phyloP scores from a whole-genome alignment of 495 filamentous ascomycete genomes.

The Annulohypoxylon bovei region DNA sequence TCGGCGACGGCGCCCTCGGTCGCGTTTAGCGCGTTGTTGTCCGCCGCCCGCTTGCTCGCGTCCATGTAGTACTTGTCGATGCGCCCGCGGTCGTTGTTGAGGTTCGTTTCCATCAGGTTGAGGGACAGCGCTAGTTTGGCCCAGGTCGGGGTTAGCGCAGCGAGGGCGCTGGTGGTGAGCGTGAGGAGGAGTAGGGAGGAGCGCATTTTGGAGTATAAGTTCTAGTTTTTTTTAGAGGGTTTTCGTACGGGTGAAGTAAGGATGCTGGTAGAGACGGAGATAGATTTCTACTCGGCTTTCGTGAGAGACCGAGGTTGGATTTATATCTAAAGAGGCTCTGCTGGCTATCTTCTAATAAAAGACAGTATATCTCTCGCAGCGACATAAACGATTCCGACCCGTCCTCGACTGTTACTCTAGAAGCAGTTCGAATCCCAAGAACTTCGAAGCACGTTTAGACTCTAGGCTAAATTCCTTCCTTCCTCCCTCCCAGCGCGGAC shows the following conservation, averaged over 20 bases:
- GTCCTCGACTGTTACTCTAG: background rate
- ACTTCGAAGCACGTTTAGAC: background rate
- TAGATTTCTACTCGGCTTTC: background rate
- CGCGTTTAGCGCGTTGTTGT: slow-evolving; percentile 7
- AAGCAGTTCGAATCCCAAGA: background rate
- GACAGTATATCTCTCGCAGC: background rate
- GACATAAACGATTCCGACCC: background rate
- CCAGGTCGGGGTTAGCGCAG: slow-evolving; percentile 2
- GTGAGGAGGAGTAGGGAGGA: background rate
- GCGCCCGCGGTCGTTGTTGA: slow-evolving; percentile 8
- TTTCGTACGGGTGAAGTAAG: too few relatives aligned
- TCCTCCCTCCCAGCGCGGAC: background rate
- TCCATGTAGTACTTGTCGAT: background rate
- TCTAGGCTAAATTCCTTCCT: slow-evolving; percentile 17
- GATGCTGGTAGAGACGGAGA: background rate
- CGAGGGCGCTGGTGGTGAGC: slow-evolving; percentile 3
- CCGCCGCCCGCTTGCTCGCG: background rate
- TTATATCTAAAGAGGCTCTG: slow-evolving; percentile 5
- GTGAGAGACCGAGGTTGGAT: background rate
- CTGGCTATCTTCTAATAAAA: background rate
- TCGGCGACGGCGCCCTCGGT: background rate
- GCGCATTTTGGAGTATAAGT: slow-evolving; percentile 1
- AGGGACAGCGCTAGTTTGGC: background rate
- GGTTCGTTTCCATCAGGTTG: slow-evolving; percentile 13
- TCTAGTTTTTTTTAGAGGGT: slow-evolving; percentile 4